Percentiles rank a stretch among this genome's conserved stretches.
These are phyloP conservation scores for Trichoderma sp. DNA, from an alignment of 2,329 filamentous ascomycete genomes.

Conservation along the genomic window DNA sequence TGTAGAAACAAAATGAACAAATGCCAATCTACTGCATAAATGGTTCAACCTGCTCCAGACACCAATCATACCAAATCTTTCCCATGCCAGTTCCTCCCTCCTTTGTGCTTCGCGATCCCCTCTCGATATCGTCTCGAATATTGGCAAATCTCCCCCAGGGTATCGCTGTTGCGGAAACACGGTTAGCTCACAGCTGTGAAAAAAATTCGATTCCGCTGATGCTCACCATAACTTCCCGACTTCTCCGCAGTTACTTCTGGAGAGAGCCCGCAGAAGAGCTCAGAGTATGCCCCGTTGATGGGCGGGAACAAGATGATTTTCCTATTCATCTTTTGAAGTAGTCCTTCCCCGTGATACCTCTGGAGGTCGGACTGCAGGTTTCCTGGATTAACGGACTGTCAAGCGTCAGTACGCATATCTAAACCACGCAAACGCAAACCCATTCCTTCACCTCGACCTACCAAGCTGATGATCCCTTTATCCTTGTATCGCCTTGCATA, in stretches of 20 bases:
- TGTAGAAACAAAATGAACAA: background rate
- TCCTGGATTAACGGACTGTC: conserved; percentile 36
- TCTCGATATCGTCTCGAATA: conserved; percentile 7
- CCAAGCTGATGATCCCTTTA: conserved; percentile 30
- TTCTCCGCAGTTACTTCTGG: conserved; percentile 9
- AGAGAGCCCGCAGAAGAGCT: conserved; percentile 13
- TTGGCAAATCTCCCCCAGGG: conserved; percentile 11
- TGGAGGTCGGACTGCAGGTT: conserved; percentile 38
- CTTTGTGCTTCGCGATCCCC: background rate
- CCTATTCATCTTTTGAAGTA: background rate
- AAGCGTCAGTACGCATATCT: background rate
- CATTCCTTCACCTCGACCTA: background rate
- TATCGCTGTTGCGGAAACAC: background rate
- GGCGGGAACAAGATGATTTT: background rate
- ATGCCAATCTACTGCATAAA: conserved; percentile 5
- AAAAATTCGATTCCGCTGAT: background rate
- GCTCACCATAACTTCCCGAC: conserved; percentile 8
- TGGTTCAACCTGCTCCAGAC: background rate
- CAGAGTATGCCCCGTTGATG: conserved; percentile 16
- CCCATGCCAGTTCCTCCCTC: conserved; percentile 16
- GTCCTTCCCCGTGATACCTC: conserved; percentile 22
- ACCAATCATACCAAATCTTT: conserved; percentile 15
- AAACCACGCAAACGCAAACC: background rate
- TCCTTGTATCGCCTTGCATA: conserved; percentile 28
- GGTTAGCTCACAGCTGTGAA: background rate